Evolutionary conservation across 1,139 yeast genomes (phyloP), one percentile per base, ranked within the genome.

Genomic region (Candida sojae): DNA sequence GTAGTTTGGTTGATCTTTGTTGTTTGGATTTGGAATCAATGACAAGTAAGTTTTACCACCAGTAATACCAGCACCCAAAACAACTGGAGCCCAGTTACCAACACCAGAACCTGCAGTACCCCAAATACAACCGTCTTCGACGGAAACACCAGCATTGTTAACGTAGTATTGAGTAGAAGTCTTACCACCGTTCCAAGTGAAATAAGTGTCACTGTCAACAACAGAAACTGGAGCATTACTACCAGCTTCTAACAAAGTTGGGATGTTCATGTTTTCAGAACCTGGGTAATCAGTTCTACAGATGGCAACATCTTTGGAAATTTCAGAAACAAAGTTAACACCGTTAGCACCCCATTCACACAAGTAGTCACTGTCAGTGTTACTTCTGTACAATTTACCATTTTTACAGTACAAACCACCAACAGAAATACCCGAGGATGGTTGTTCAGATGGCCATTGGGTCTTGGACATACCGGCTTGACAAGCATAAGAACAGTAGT

Each of bases 231-330:
- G 86, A 60, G 79, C 73, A 38, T 79, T 58, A 39, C 75, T 65
- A 59, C 96, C 96, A 53, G 86, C 89, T 38, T 68, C 68, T 48
- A 92, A 88, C 51, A 83, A 73, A 53, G 97, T 92, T 66, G 98
- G 98, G 54, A 92, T 80, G 60, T 84, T 92, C 98, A 93, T 93
- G 80, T 90, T 91, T 79, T 93, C 99, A 55, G 97, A 86, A 76
- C 98, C 98, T 62, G 98, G 99, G 82, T 93, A 93, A 71, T 93
- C 98, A 53, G 99, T 93, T 78, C 97, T 86, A 80, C 99, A 92
- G 62, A 92, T 77, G 51, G 97, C 89, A 62, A 93, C 92, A 44
- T 76, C 77, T 58, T 84, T 64, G 54, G 70, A 68, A 54, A 88
- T 73, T 60, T 86, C 75, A 64, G 86, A 84, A 44, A 77, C 84